Evolutionary conservation across 495 filamentous ascomycete genomes (phyloP).

Genomic region (Aspergillus bertholletiae): DNA sequence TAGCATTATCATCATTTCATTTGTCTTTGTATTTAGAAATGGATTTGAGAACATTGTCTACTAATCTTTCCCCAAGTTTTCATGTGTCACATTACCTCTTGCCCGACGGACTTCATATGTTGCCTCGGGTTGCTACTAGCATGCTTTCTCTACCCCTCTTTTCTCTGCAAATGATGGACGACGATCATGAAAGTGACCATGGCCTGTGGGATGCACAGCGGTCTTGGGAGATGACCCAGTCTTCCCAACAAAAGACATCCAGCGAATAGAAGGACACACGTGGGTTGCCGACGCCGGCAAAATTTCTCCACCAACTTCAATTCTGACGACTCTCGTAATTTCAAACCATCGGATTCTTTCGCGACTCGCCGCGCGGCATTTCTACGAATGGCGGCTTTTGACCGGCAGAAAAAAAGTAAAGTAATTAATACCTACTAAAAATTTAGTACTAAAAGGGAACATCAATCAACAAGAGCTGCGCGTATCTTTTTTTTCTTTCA

Average conservation of each 20-base stretch:
- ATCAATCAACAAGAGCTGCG: slow-evolving; percentile 1
- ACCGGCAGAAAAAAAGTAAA: slow-evolving; percentile 25
- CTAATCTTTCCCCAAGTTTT: slow-evolving; percentile 6
- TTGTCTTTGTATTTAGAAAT: slow-evolving; percentile 6
- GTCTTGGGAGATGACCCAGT: neutral
- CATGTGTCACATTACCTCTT: neutral
- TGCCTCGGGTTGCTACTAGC: slow-evolving; percentile 5
- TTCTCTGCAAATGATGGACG: neutral
- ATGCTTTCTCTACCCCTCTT: slow-evolving; percentile 5
- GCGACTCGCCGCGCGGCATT: slow-evolving; percentile 8
- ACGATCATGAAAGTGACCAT: slow-evolving; percentile 1
- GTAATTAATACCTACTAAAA: slow-evolving; percentile 1
- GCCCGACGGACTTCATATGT: slow-evolving; percentile 1
- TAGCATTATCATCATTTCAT: slow-evolving; percentile 12
- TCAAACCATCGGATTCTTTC: neutral
- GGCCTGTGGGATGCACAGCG: neutral
- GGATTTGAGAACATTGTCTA: slow-evolving; percentile 3
- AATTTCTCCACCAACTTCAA: neutral
- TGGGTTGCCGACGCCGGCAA: neutral
- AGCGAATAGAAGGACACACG: slow-evolving; percentile 7
- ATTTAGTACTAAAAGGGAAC: neutral
- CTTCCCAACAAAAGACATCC: neutral
- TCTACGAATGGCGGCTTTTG: slow-evolving; percentile 12
- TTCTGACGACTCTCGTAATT: neutral
- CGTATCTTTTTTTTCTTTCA: neutral